Percentiles rank a stretch among this genome's conserved stretches.
These are phyloP conservation scores for Carnegiea gigantea DNA, from an alignment of 179 eudicot genomes.

Conservation along the genomic window DNA sequence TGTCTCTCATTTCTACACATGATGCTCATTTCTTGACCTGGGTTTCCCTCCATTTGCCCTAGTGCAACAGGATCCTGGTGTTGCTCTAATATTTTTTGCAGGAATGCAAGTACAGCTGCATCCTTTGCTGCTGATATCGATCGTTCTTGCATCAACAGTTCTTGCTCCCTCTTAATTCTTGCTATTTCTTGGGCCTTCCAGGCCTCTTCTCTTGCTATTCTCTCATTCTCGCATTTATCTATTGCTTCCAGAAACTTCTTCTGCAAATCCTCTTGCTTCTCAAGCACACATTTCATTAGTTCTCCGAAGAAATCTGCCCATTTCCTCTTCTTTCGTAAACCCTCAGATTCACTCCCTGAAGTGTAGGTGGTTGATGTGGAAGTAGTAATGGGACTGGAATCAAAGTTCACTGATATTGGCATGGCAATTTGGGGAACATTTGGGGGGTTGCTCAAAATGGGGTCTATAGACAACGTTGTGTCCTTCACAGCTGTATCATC, in stretches of 20 bases:
- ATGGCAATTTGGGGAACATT: conserved; percentile 29
- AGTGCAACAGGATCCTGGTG: conserved; percentile 18
- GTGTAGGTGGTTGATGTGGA: conserved; percentile 59
- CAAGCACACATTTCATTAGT: conserved; percentile 61
- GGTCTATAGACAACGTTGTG: conserved; percentile 8
- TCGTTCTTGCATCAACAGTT: conserved; percentile 63
- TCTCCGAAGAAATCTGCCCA: conserved; percentile 57
- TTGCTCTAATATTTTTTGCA: conserved; percentile 61
- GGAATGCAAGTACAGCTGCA: conserved; percentile 61
- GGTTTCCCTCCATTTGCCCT: conserved; percentile 18
- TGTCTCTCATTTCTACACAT: conserved; percentile 30
- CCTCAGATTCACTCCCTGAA: conserved; percentile 56
- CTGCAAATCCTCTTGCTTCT: conserved; percentile 77
- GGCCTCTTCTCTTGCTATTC: conserved; percentile 64
- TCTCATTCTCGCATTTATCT: conserved; percentile 63
- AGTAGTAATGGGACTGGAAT: conserved; percentile 25
- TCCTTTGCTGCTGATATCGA: conserved; percentile 75
- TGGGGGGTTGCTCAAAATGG: conserved; percentile 21
- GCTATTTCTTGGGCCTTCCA: conserved; percentile 69
- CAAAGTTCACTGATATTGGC: conserved; percentile 29
- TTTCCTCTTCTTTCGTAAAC: conserved; percentile 55
- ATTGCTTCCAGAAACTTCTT: conserved; percentile 63
- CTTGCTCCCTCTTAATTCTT: conserved; percentile 65
- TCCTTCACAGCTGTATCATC: conserved; percentile 20
- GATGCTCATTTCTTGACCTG: conserved; percentile 26